phyloP scores from a whole-genome alignment of 2,329 filamentous ascomycete genomes.

The Pleochaeta shiraiana region DNA sequence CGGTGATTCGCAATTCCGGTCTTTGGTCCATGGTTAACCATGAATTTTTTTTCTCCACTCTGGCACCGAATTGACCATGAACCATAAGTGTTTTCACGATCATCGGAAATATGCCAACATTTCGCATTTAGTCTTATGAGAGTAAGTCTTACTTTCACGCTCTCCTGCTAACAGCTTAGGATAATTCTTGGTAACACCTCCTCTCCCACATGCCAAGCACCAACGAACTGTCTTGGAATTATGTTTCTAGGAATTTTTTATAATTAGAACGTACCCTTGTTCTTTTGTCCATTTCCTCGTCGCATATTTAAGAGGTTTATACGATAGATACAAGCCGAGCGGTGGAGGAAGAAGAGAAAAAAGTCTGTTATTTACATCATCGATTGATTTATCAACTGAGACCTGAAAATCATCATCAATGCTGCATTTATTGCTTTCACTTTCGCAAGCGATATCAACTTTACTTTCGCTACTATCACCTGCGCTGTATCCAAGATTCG shows the following conservation, averaged over 20 bases:
- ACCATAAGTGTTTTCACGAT: neutral
- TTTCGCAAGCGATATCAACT: no score
- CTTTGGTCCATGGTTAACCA: no score
- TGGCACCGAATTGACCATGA: neutral
- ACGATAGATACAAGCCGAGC: conserved; percentile 23
- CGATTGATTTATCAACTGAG: no score
- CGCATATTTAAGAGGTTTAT: neutral
- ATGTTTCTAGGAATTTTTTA: neutral
- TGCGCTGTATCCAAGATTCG: no score
- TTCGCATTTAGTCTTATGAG: neutral
- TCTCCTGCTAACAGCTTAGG: neutral
- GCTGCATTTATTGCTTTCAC: no score
- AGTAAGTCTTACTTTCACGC: neutral
- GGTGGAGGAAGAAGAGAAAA: neutral
- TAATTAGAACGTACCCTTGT: neutral
- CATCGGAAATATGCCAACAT: neutral
- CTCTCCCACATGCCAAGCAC: neutral
- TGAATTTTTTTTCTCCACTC: no score
- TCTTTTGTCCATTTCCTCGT: neutral
- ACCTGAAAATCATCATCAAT: no score
- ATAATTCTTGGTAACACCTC: neutral
- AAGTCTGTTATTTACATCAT: no score
- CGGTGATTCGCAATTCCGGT: no score
- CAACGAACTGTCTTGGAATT: neutral
- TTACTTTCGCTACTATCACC: no score